These are phyloP conservation scores for Harringtonia aguacate DNA, from an alignment of 2,329 filamentous ascomycete species.

Conservation along the genomic window DNA sequence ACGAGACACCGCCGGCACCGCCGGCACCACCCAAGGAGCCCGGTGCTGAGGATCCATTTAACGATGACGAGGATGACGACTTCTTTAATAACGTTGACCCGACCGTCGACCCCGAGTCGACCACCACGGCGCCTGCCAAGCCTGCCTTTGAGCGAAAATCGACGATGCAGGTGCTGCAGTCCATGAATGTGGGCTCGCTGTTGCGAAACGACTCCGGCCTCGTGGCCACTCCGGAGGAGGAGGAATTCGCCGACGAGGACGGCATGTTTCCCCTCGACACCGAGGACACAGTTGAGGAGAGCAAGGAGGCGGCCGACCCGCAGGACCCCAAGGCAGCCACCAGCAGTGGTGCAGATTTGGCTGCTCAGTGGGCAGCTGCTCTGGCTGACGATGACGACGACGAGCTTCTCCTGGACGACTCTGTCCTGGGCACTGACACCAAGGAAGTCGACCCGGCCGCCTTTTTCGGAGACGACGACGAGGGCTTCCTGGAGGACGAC, in stretches of 20 bases:
- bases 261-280: too few species aligned
- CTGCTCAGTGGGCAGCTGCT: constrained; percentile 74
- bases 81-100: constrained; percentile 48
- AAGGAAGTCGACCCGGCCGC: constrained; percentile 49
- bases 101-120: not conserved
- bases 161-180: constrained; percentile 53
- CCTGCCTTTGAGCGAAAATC: constrained; percentile 53
- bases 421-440: constrained; percentile 20
- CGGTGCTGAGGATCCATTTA: constrained; percentile 21
- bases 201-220: constrained; percentile 14
- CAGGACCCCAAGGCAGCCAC: constrained; percentile 12
- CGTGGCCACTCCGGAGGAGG: constrained; percentile 22
- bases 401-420: constrained; percentile 49
- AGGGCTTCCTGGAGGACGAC: constrained; percentile 71
- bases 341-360: constrained; percentile 54
- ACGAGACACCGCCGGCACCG: too few species aligned
- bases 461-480: constrained; percentile 74
- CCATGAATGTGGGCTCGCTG: constrained; percentile 26
- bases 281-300: constrained; percentile 5
- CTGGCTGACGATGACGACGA: constrained; percentile 65
- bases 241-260: constrained; percentile 13
- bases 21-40: not conserved
- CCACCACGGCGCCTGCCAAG: not conserved
- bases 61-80: constrained; percentile 45
- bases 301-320: not conserved